Conservation (phyloP, 306 rosid genomes). For the Prosopis cineraria region DNA sequence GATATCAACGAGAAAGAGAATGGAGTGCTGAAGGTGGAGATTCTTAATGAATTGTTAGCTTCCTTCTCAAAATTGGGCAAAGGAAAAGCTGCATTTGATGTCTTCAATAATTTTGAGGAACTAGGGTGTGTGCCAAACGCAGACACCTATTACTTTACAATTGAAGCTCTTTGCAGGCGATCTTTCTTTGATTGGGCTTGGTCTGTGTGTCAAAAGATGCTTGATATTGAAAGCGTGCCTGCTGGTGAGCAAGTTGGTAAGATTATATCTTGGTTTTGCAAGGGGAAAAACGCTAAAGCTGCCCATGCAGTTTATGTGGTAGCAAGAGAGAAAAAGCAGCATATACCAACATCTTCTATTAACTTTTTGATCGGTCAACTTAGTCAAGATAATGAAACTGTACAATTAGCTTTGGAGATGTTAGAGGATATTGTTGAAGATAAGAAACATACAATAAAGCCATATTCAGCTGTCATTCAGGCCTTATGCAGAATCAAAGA, state of each 20-base stretch:
- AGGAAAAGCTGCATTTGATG: constrained; percentile 74
- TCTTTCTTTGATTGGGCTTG: constrained; percentile 54
- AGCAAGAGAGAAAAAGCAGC: constrained; percentile 49
- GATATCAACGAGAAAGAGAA: constrained; percentile 56
- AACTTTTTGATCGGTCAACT: constrained; percentile 52
- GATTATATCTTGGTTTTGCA: constrained; percentile 68
- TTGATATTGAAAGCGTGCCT: constrained; percentile 51
- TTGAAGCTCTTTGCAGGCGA: constrained; percentile 69
- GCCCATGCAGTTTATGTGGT: constrained; percentile 57
- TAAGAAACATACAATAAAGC: constrained; percentile 55
- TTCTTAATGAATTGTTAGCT: constrained; percentile 56
- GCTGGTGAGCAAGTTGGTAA: constrained; percentile 60
- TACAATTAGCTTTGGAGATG: constrained; percentile 58
- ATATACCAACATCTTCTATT: constrained; percentile 40
- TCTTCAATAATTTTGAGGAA: constrained; percentile 52
- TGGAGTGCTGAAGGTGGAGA: constrained; percentile 36
- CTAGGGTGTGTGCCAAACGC: constrained; percentile 59
- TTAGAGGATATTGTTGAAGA: constrained; percentile 53
- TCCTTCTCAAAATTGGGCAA: constrained; percentile 63
- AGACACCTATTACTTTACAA: constrained; percentile 57
- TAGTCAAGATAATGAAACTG: constrained; percentile 51
- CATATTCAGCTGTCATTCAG: constrained; percentile 56
- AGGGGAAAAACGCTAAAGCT: constrained; percentile 54
- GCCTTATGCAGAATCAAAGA: constrained; percentile 68
- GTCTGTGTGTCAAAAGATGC: constrained; percentile 60